A percentile compares a stretch with the other conserved stretches of the same genome.
phyloP scores from a whole-genome alignment of 2,329 filamentous ascomycete genomes.

The Fusarium bactridioides region DNA sequence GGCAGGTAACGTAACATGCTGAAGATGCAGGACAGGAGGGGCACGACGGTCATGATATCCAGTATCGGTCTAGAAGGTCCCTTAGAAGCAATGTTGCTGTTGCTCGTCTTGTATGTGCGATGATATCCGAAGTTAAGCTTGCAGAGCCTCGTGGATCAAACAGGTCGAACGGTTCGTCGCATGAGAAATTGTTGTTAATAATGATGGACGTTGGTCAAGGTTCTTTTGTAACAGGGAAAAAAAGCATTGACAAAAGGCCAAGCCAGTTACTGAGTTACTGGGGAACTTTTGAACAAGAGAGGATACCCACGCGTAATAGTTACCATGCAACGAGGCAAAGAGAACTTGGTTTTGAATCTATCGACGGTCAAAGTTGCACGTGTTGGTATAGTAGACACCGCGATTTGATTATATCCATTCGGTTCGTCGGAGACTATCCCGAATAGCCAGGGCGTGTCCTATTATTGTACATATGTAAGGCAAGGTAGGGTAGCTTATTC shows the following conservation, averaged over 20 bases:
- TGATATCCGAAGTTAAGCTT: constrained; percentile 17
- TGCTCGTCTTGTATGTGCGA: not conserved
- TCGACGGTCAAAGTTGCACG: constrained; percentile 9
- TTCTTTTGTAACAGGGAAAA: constrained; percentile 19
- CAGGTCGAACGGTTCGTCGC: constrained; percentile 19
- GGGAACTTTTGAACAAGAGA: constrained; percentile 36
- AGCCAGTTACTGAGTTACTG: constrained; percentile 6
- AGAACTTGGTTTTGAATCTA: constrained; percentile 10
- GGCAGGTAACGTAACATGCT: constrained; percentile 23
- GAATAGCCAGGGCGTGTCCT: constrained; percentile 18
- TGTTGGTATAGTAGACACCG: not conserved
- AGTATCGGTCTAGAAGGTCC: not conserved
- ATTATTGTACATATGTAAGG: not conserved
- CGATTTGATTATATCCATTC: not conserved
- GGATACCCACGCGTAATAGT: constrained; percentile 35
- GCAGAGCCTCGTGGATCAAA: constrained; percentile 16
- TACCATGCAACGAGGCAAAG: constrained; percentile 8
- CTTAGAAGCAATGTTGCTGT: not conserved
- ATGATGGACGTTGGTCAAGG: constrained; percentile 14
- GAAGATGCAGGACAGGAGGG: not conserved
- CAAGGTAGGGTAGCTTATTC: not conserved
- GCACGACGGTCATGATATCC: not conserved
- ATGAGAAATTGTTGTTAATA: not conserved
- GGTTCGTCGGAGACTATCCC: constrained; percentile 21
- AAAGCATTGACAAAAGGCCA: constrained; percentile 10